These are phyloP conservation scores for Hyaloperonospora brassicae DNA, from an alignment of 352 stramenopile species.

Conservation along the genomic window DNA sequence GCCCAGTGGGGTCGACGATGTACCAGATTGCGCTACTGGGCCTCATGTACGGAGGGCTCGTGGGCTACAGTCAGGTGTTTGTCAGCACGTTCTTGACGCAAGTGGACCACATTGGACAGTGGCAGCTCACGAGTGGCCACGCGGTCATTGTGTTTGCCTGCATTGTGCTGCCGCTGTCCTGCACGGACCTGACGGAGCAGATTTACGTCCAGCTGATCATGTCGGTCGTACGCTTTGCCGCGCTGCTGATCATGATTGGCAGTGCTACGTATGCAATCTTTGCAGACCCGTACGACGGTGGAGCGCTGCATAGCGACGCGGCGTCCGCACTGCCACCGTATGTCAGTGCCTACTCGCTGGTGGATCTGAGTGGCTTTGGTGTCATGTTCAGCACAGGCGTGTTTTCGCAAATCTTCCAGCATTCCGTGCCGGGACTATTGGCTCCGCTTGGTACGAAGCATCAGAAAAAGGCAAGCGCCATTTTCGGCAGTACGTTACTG, in stretches of 20 bases:
- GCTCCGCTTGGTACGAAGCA: constrained; percentile 55
- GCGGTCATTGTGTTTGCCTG: constrained; percentile 65
- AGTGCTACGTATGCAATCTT: constrained; percentile 73
- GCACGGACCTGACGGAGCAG: constrained; percentile 85
- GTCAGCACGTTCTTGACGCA: constrained; percentile 77
- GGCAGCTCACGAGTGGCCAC: constrained; percentile 47
- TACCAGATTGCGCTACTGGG: constrained; percentile 83
- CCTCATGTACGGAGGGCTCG: constrained; percentile 84
- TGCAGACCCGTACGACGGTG: constrained; percentile 54
- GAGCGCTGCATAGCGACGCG: constrained; percentile 6
- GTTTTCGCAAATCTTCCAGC: constrained; percentile 88
- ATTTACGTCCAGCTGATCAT: constrained; percentile 83
- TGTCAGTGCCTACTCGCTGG: constrained; percentile 53
- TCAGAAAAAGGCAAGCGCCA: constrained; percentile 45
- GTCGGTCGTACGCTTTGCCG: constrained; percentile 81
- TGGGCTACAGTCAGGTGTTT: constrained; percentile 90
- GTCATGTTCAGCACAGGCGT: constrained; percentile 87
- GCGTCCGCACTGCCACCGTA: constrained; percentile 22
- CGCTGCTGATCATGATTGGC: constrained; percentile 83
- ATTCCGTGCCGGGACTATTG: constrained; percentile 83
- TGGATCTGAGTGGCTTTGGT: constrained; percentile 72
- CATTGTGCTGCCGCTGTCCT: constrained; percentile 85
- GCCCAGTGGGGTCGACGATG: constrained; percentile 44
- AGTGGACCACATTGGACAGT: constrained; percentile 42
- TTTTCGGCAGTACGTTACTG: constrained; percentile 74